Base-by-base conservation (phyloP, 805 yeast species). In the Ogataea siamensis region DNA sequence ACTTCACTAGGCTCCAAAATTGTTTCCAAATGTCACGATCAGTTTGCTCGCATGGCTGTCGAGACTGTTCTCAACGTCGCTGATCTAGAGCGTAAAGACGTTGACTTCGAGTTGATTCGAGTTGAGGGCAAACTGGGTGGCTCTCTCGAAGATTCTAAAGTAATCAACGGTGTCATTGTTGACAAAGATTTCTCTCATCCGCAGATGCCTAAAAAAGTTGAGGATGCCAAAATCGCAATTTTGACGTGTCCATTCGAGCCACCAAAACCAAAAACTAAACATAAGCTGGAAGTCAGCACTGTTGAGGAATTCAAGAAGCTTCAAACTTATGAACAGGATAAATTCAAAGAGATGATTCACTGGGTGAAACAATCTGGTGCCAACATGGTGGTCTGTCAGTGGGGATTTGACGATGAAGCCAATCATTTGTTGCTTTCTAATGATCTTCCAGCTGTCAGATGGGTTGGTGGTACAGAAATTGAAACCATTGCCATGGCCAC, bases 361-460 rank as follows among this genome's bases (percentile, higher is more conserved):
- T 67, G 72, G 46, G 94, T 93, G 39, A 89, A 93, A 66, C 76
- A 74, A 17, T 74, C 95, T 0, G 98, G 98, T 28, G 98, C 99
- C 19, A 91, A 89, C 62, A 77, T 91, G 39, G 99, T 91, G 36
- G 91, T 94, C 26, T 93, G 99, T 68, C 99, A 91, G 69, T 91
- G 99, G 99, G 99, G 99, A 12, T 93, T 91, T 55, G 99, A 91
- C 63, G 99, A 91, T 63, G 99, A 91, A 70, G 98, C 98, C 28
- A 91, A 91, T 66, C 96, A 93, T 64, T 67, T 93, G 59, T 72
- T 93, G 43, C 70, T 89, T 51, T 84, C 91, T 54, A 87, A 91
- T 64, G 76, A 86, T 28, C 74, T 93, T 47, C 95, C 96, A 25
- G 98, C 98, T 16, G 93, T 93, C 27, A 80, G 99, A 70, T 93